These are phyloP conservation scores for Cudoniella acicularis DNA, from an alignment of 495 filamentous ascomycete species.

Conservation along the genomic window DNA sequence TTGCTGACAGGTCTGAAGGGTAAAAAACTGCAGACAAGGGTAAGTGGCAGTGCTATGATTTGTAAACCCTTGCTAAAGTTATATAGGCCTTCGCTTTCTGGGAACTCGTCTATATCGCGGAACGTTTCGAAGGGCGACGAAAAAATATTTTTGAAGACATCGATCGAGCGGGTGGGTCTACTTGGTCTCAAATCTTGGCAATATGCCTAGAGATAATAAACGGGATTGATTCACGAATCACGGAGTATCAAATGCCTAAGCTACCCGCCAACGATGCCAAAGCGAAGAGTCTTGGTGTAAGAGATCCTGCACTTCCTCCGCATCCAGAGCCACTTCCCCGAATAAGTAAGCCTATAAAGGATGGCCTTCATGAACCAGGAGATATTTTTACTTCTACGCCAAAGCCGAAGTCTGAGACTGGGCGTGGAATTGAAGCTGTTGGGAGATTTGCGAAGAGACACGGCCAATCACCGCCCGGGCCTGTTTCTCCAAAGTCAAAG, in stretches of 20 bases:
- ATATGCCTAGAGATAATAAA: constrained; percentile 65
- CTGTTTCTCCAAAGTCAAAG: constrained; percentile 32
- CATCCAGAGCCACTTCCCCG: constrained; percentile 40
- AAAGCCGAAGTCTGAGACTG: constrained; percentile 42
- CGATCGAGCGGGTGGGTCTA: constrained; percentile 71
- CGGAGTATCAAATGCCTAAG: constrained; percentile 16
- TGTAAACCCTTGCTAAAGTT: constrained; percentile 22
- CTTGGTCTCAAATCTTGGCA: constrained; percentile 74
- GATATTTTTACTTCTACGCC: constrained; percentile 52
- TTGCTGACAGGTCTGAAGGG: constrained; percentile 78
- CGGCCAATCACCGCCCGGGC: constrained; percentile 40
- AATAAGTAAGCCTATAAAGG: constrained; percentile 49
- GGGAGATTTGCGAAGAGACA: constrained; percentile 53
- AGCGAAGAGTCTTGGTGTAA: neutral
- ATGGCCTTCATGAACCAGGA: constrained; percentile 32
- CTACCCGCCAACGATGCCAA: neutral
- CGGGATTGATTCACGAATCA: constrained; percentile 44
- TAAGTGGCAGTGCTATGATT: constrained; percentile 31
- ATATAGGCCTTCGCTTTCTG: constrained; percentile 77
- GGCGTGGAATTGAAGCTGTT: constrained; percentile 48
- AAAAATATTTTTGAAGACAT: constrained; percentile 86
- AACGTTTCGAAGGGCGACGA: constrained; percentile 66
- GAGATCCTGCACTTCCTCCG: neutral
- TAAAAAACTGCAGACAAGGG: constrained; percentile 61
- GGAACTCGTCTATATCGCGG: constrained; percentile 79